Conservation (phyloP, 1,139 yeast genomes). For the Candida sanyaensis region DNA sequence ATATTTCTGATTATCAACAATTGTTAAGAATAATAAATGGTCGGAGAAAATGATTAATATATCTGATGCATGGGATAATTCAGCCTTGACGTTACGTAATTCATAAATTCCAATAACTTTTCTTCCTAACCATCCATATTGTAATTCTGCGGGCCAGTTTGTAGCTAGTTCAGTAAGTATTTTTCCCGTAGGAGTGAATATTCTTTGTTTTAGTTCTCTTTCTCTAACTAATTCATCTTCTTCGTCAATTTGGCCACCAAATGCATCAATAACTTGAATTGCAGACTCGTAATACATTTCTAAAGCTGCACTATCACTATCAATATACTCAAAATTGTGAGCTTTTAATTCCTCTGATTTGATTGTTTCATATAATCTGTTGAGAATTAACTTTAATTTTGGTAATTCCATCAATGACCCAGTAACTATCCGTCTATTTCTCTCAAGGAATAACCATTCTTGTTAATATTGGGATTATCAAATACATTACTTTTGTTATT, state of each 20-base stretch:
- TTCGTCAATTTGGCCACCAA: conserved; percentile 55
- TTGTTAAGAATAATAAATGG: conserved; percentile 62
- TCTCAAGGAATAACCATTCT: conserved; percentile 49
- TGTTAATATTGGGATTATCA: conserved; percentile 29
- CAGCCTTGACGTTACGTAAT: conserved; percentile 34
- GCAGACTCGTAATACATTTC: conserved; percentile 54
- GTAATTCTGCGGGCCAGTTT: conserved; percentile 85
- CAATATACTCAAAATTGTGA: conserved; percentile 11
- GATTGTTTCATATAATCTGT: conserved; percentile 46
- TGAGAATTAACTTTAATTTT: conserved; percentile 65
- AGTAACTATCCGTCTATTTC: conserved; percentile 66
- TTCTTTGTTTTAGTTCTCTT: conserved; percentile 57
- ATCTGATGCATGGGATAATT: conserved; percentile 37
- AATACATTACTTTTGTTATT: conserved; percentile 52
- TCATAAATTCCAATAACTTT: conserved; percentile 84
- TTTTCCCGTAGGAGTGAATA: conserved; percentile 91
- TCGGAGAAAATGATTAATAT: conserved; percentile 81
- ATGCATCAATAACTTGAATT: conserved; percentile 73
- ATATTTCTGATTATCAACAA: conserved; percentile 44
- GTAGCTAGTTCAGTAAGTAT: conserved; percentile 79
- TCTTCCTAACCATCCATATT: conserved; percentile 85
- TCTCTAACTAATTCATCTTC: conserved; percentile 14
- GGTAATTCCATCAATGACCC: conserved; percentile 70
- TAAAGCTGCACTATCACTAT: conserved; percentile 19
- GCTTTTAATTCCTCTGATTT: conserved; percentile 22